Evolutionary conservation across 345 rosid species (phyloP).

Genomic region (Syzygium jambos): DNA sequence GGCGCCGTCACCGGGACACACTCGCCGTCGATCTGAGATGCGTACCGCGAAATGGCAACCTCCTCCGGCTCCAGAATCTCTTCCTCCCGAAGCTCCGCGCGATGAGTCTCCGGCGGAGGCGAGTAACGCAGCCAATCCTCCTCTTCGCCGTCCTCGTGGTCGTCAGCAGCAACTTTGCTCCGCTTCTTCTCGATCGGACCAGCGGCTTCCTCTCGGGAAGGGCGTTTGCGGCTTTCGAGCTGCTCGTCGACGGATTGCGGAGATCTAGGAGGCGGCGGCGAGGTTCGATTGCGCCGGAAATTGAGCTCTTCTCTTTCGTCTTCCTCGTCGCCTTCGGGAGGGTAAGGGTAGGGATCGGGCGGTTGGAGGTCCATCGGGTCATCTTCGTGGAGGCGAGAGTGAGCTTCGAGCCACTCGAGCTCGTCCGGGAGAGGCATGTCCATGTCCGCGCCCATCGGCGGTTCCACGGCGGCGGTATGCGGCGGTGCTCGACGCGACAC

Average conservation of each 20-base stretch:
- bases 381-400: constrained; percentile 41
- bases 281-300: neutral
- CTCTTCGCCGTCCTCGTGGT: constrained; percentile 6
- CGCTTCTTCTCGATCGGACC: constrained; percentile 38
- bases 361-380: constrained; percentile 26
- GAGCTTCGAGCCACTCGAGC: constrained; percentile 84
- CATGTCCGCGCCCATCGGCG: constrained; percentile 33
- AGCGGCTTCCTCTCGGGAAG: constrained; percentile 18
- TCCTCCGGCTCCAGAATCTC: constrained; percentile 30
- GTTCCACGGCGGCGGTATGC: neutral
- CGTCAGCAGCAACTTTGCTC: constrained; percentile 16
- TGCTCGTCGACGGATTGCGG: neutral
- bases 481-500: neutral
- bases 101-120: constrained; percentile 23
- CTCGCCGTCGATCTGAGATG: constrained; percentile 75
- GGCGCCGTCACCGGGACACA: constrained; percentile 81
- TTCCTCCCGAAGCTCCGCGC: constrained; percentile 1
- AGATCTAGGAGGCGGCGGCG: constrained; percentile 14
- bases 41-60: constrained; percentile 49
- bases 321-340: constrained; percentile 10
- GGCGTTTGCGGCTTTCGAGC: constrained; percentile 40
- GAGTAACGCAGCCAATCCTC: constrained; percentile 68
- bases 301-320: neutral
- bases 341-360: constrained; percentile 21
- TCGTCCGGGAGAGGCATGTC: constrained; percentile 78